Base-by-base conservation (phyloP, 169 alveolate genomes). In the Plasmodium adleri region DNA sequence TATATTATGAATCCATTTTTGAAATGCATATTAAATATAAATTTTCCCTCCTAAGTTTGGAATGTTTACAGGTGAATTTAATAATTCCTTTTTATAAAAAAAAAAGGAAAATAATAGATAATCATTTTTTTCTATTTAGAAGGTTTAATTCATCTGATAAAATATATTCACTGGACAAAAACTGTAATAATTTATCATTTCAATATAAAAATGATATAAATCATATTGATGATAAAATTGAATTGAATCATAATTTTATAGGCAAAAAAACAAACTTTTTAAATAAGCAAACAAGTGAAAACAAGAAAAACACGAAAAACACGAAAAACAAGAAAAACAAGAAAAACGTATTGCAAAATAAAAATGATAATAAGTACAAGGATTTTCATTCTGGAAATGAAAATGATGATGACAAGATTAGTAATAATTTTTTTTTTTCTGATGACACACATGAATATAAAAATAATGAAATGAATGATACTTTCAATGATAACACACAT, bases 1-100 rank as follows among this genome's bases (percentile, higher is more conserved):
- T 68, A 47, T 68, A 20, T 39, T 71, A 71, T 39, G 43, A 47
- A 45, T 56, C 43, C 28, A 50, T 20, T 66, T 74, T 83, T 83
- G 91, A 83, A 68, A 83, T 83, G 91, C 66, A 56, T 54, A 22
- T 83, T 68, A 83, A 66, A 59, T 49, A 83, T 83, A 83, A 47
- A 68, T 10, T 47, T 56, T 20, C 68, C 49, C 15, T n/a, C 56
- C 68, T 49, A 28, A 56, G 45, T 62, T 83, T 68, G 54, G 85
- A 83, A 43, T 83, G 73, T 83, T 47, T 56, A 28, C 80, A 83
- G 66, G 56, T 68, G 68, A 83, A 83, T 56, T 47, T 83, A 62
- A n/a, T 20, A 50, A 17, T 68, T 56, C 83, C 43, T 39, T 68
- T 28, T 68, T 68, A 54, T 12, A 72, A 68, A 13, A 72, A 72